Conservation (phyloP, 352 stramenopile species). For the Pythium volutum region DNA sequence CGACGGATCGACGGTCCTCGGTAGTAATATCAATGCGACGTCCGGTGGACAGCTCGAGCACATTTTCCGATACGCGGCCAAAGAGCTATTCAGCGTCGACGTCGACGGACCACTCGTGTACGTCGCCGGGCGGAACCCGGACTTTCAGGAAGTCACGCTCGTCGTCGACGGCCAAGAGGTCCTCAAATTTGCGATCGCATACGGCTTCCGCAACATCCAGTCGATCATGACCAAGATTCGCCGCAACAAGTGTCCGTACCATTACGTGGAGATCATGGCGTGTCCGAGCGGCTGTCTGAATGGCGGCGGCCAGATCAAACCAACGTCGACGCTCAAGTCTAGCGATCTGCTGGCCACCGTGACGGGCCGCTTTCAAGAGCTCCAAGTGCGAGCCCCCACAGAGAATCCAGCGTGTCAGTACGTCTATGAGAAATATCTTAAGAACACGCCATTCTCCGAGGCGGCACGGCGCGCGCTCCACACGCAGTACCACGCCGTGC, state of each 20-base stretch:
- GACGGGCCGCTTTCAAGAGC: slow-evolving; percentile 60
- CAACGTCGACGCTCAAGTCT: slow-evolving; percentile 50
- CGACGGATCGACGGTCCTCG: slow-evolving; percentile 51
- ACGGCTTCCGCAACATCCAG: slow-evolving; percentile 98
- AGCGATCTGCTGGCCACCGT: slow-evolving; percentile 64
- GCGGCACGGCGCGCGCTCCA: slow-evolving; percentile 59
- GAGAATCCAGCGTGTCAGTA: slow-evolving; percentile 78
- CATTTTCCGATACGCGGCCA: slow-evolving; percentile 89
- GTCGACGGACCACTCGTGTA: slow-evolving; percentile 84
- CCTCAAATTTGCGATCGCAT: slow-evolving; percentile 93
- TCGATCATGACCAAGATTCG: slow-evolving; percentile 92
- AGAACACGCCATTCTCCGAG: slow-evolving; percentile 66
- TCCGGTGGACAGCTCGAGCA: slow-evolving; percentile 92
- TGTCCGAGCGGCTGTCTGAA: slow-evolving; percentile 98
- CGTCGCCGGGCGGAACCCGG: slow-evolving; percentile 82
- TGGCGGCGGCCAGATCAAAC: slow-evolving; percentile 93
- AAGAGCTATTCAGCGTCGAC: slow-evolving; percentile 88
- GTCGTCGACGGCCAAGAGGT: slow-evolving; percentile 73
- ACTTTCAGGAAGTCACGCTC: slow-evolving; percentile 84
- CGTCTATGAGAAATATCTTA: slow-evolving; percentile 83
- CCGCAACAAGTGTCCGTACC: slow-evolving; percentile 87
- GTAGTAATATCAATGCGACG: slow-evolving; percentile 55
- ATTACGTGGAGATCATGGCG: slow-evolving; percentile 99
- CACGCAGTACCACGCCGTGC: slow-evolving; percentile 80
- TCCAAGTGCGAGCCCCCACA: slow-evolving; percentile 47